phyloP scores from a whole-genome alignment of 2,329 filamentous ascomycete species.

The Purpureocillium lavendulum region DNA sequence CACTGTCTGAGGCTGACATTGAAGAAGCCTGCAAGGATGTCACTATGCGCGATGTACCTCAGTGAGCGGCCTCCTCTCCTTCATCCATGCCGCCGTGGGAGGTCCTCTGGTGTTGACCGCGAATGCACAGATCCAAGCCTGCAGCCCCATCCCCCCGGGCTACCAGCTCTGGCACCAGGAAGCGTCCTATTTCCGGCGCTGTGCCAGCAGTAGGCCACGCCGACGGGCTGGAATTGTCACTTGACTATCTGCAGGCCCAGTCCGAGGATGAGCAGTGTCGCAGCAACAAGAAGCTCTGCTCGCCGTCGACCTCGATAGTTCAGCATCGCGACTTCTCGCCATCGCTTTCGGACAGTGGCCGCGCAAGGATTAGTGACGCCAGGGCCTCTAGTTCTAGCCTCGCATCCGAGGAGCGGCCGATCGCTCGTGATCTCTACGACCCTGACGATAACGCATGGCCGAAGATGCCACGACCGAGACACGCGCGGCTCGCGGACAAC shows the following conservation, averaged over 20 bases:
- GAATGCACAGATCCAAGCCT: background rate
- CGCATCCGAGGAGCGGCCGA: constrained; percentile 10
- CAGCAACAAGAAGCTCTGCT: constrained; percentile 17
- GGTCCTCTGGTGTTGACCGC: background rate
- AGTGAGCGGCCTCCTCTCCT: constrained; percentile 5
- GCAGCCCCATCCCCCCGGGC: background rate
- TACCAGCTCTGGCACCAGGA: constrained; percentile 1
- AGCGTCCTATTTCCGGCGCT: constrained; percentile 4
- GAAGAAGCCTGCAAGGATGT: constrained; percentile 15
- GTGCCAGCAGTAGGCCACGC: too few species aligned
- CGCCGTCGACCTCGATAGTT: constrained; percentile 15
- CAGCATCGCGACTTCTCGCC: constrained; percentile 10
- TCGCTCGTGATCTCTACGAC: constrained; percentile 17
- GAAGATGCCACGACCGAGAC: too few species aligned
- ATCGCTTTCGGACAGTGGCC: constrained; percentile 10
- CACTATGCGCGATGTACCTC: constrained; percentile 7
- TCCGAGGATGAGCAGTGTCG: constrained; percentile 8
- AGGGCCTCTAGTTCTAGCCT: constrained; percentile 15
- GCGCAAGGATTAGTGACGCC: constrained; percentile 6
- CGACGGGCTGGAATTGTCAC: too few species aligned
- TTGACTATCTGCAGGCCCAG: background rate
- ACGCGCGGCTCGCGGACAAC: too few species aligned
- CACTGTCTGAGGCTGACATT: constrained; percentile 17
- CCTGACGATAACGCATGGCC: background rate
- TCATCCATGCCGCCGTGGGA: background rate